phyloP scores from a whole-genome alignment of 108 stramenopile genomes.

The Cyclotella cryptica region DNA sequence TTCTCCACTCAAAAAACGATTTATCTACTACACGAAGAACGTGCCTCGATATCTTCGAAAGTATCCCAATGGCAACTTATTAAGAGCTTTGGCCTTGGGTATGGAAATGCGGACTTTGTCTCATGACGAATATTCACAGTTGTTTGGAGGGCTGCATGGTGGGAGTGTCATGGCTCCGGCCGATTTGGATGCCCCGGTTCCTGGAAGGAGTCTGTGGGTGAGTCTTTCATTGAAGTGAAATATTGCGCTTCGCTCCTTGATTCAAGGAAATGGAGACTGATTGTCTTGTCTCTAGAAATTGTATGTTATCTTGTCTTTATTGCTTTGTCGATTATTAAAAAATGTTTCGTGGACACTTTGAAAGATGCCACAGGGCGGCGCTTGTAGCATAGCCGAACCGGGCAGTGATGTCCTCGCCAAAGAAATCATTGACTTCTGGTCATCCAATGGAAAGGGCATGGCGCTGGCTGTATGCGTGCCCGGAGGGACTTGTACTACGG shows the following conservation, averaged over 20 bases:
- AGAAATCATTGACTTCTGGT: slow-evolving; percentile 74
- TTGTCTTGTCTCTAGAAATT: background rate
- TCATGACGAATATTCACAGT: slow-evolving; percentile 63
- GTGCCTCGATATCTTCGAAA: slow-evolving; percentile 83
- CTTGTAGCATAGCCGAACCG: slow-evolving; percentile 56
- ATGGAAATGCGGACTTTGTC: slow-evolving; percentile 86
- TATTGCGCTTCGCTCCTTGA: background rate
- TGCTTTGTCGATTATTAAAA: background rate
- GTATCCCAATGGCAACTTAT: slow-evolving; percentile 88
- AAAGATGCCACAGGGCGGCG: slow-evolving; percentile 78
- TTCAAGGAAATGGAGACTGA: too few relatives aligned
- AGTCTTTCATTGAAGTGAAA: background rate
- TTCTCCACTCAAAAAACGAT: slow-evolving; percentile 52
- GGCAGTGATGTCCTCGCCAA: slow-evolving; percentile 55
- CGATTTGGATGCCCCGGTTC: slow-evolving; percentile 64
- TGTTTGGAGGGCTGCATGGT: slow-evolving; percentile 78
- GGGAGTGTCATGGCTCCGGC: slow-evolving; percentile 59
- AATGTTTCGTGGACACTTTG: background rate
- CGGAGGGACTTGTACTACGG: slow-evolving; percentile 88
- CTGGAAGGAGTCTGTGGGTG: slow-evolving; percentile 73
- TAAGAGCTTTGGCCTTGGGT: slow-evolving; percentile 78
- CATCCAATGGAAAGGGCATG: slow-evolving; percentile 55
- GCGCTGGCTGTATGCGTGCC: slow-evolving; percentile 77
- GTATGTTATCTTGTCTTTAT: background rate
- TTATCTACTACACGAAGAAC: slow-evolving; percentile 92